These are phyloP conservation scores for Xylariaceae sp. DNA, from an alignment of 2,329 filamentous ascomycete species.

Conservation along the genomic window DNA sequence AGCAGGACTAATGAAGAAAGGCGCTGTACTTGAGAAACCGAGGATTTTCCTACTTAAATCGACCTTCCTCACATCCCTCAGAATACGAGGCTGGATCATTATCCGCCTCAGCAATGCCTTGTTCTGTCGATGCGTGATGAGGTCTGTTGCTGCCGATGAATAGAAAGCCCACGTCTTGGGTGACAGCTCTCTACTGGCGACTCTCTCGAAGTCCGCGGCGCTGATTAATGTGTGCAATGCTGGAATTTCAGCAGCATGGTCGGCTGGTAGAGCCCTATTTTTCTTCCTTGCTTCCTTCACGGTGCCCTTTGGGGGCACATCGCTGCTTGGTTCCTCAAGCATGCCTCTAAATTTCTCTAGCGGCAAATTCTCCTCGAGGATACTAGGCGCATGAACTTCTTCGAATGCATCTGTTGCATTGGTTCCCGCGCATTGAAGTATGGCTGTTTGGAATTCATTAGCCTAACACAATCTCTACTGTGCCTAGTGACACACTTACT, in stretches of 20 bases:
- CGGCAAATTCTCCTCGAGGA: constrained; percentile 45
- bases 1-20: constrained; percentile 54
- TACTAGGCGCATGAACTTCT: constrained; percentile 49
- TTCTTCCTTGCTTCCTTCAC: constrained; percentile 16
- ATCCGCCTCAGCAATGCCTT: constrained; percentile 47
- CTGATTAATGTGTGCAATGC: constrained; percentile 43
- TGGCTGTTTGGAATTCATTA: constrained; percentile 33
- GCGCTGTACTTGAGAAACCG: constrained; percentile 44
- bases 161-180: constrained; percentile 59
- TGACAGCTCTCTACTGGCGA: constrained; percentile 48
- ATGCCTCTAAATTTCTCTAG: constrained; percentile 51
- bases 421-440: constrained; percentile 53
- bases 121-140: constrained; percentile 48
- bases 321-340: constrained; percentile 43
- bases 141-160: constrained; percentile 56
- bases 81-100: constrained; percentile 54
- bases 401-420: constrained; percentile 58
- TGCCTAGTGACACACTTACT: too few species aligned
- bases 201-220: constrained; percentile 51
- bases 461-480: too few species aligned
- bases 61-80: constrained; percentile 50
- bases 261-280: constrained; percentile 29
- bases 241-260: constrained; percentile 20
- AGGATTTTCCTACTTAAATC: constrained; percentile 46
- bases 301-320: constrained; percentile 37